Evolutionary conservation across 257 asterid species (phyloP), one percentile per base, ranked within the genome.

Genomic region (Fraxinus excelsior): DNA sequence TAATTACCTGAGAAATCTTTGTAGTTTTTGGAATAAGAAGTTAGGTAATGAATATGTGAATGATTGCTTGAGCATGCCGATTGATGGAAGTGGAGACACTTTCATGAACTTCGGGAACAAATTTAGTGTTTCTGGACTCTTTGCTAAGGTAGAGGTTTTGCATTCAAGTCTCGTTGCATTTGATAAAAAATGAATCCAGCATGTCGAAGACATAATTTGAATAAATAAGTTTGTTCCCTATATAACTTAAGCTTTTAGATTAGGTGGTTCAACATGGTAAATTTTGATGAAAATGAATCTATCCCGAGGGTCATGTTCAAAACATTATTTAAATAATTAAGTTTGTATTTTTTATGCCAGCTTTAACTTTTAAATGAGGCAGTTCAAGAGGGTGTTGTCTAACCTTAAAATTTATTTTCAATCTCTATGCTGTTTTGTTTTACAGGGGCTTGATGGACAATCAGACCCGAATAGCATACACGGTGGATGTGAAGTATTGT

Each of bases 401-500:
- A 7, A 35, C 38, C 72, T 34, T 31, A 19, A 49, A 34, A 31
- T 19, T 75, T 3, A n/a, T 40, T 18, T 29, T 26, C 3, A 3
- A 44, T 70, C 34, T 8, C 44, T 40, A 8, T 70, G 62, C 5
- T 31, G 34, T 60, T 67, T 10, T 60, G 21, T 74, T 42, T 74
- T 62, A 73, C 90, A 93, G 97, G 97, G 97, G 70, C 93, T 93
- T 3, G 87, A 91, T 81, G 97, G 97, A 49, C 78, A 88, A 80
- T 84, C 93, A 4, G 97, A 93, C 84, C 87, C 91, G 13, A 81
- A 76, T 66, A 93, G 97, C 83, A 68, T 93, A 73, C 97, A 93
- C 65, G 97, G 96, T 65, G 97, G 97, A 65, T 91, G 97, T 83
- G 90, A 84, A 74, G 97, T 93, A 32, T 53, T 85, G 37, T 74